Evolutionary conservation across 2,329 filamentous ascomycete species (phyloP).

Genomic region (Plenodomus tracheiphilus): DNA sequence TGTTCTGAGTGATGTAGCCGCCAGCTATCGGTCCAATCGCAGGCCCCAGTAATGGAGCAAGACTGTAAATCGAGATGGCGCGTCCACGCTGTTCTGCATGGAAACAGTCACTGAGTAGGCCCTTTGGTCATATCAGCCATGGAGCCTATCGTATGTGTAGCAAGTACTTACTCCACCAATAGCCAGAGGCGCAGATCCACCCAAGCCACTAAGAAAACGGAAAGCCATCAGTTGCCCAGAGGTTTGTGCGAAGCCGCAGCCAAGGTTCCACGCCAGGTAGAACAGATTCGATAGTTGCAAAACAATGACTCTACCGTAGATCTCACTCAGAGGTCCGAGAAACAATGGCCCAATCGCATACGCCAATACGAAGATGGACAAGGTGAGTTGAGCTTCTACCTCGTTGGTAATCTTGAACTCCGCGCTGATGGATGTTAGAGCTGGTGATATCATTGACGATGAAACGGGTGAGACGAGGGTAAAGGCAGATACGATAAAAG

Average conservation of each 20-base stretch:
- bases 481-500: slow-evolving; percentile 49
- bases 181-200: slow-evolving; percentile 44
- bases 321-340: slow-evolving; percentile 43
- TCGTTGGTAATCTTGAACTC: slow-evolving; percentile 41
- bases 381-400: slow-evolving; percentile 37
- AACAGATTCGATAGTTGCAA: slow-evolving; percentile 45
- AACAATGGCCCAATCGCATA: slow-evolving; percentile 47
- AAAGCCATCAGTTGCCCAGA: slow-evolving; percentile 41
- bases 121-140: slow-evolving; percentile 22
- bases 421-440: slow-evolving; percentile 31
- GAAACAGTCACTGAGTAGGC: slow-evolving; percentile 59
- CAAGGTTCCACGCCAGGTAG: slow-evolving; percentile 45
- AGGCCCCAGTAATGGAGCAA: slow-evolving; percentile 67
- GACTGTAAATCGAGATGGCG: slow-evolving; percentile 64
- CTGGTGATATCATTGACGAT: slow-evolving; percentile 47
- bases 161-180: slow-evolving; percentile 38
- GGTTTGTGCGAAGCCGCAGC: slow-evolving; percentile 45
- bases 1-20: slow-evolving; percentile 65
- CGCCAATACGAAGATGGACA: slow-evolving; percentile 47
- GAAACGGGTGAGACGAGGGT: slow-evolving; percentile 47
- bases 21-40: slow-evolving; percentile 68
- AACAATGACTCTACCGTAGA: slow-evolving; percentile 44
- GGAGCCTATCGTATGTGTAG: neutral
- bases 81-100: slow-evolving; percentile 64
- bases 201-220: slow-evolving; percentile 43